phyloP scores from a whole-genome alignment of 2,329 filamentous ascomycete genomes.

The Diaporthe citri region DNA sequence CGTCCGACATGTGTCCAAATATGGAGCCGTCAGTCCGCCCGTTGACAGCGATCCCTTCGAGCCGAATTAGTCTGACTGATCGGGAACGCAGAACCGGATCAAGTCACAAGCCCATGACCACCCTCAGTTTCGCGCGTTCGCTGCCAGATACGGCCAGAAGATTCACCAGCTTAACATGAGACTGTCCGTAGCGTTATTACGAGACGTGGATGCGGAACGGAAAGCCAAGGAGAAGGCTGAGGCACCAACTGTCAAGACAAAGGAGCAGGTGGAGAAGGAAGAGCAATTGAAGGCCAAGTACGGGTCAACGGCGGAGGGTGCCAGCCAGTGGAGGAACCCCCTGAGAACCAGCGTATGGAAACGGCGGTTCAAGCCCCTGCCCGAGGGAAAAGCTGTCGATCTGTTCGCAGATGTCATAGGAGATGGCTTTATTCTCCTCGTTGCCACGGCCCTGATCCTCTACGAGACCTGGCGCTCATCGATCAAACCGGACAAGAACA shows the following conservation, averaged over 20 bases:
- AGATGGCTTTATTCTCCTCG: constrained; percentile 72
- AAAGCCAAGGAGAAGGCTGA: constrained; percentile 73
- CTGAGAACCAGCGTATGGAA: constrained; percentile 65
- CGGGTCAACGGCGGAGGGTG: constrained; percentile 55
- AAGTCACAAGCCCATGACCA: constrained; percentile 76
- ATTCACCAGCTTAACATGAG: constrained; percentile 79
- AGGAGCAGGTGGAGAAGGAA: constrained; percentile 70
- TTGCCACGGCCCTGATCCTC: constrained; percentile 68
- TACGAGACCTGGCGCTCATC: constrained; percentile 72
- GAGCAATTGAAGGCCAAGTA: constrained; percentile 60
- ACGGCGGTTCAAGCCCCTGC: constrained; percentile 72
- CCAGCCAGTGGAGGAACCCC: constrained; percentile 52
- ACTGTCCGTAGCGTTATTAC: constrained; percentile 69
- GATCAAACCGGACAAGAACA: constrained; percentile 71
- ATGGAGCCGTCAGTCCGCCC: constrained; percentile 71
- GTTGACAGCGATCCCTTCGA: background rate
- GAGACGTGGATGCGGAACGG: constrained; percentile 69
- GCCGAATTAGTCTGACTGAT: constrained; percentile 23
- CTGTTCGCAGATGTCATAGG: constrained; percentile 76
- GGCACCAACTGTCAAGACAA: constrained; percentile 74
- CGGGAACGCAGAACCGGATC: constrained; percentile 69
- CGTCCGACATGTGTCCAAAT: constrained; percentile 76
- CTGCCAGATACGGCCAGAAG: constrained; percentile 71
- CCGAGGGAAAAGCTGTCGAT: constrained; percentile 75
- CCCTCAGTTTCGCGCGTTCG: constrained; percentile 69